Evolutionary conservation across 2,329 filamentous ascomycete genomes (phyloP), one percentile per base, ranked within the genome.

Genomic region (Fusarium odoratissimum): DNA sequence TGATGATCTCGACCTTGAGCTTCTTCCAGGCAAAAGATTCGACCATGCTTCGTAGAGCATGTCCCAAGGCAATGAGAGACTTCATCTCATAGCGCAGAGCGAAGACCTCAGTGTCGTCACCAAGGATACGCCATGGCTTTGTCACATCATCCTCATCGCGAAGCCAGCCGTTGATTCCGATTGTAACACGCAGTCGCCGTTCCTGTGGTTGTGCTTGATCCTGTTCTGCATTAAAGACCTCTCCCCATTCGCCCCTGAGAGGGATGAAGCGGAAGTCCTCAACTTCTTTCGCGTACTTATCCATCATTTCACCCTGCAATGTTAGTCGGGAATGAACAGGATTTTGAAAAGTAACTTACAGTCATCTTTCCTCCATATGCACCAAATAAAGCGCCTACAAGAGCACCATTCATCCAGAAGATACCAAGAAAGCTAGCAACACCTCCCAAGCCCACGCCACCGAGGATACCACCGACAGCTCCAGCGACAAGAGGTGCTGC

Each of bases 121-220:
- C 89, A 17, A 97, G 85, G 35, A 92, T 91, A 37, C 89, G 88
- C 95, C 95, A 98, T 0, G 95, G 95, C 69, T 89, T 88, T 9
- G 92, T 88, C 31, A 97, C 89, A 74, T 97, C 94, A 35, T 92
- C 88, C 72, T 93, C 90, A 12, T 90, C 86, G 5, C 89, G 91
- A 17, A 97, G 86, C 95, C 95, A 97, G 40, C 95, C 95, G 67
- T 94, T 95, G 71, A 97, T 90, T 13, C 93, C 94, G 64, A 98
- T 93, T 0, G 93, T 95, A 6, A 98, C 91, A 16, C 94, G 89
- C 7, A 97, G 83, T 6, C 92, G 88, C 8, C 86, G 83, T 12
- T 80, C 76, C 33, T 83, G 58, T 17, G 58, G 76, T 17, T 79
- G 75, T 25, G 63, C 69, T 62, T 77, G 48, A 35, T 72, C 55